Conservation (phyloP, 331 rosid genomes). For the Phaseolus coccineus region DNA sequence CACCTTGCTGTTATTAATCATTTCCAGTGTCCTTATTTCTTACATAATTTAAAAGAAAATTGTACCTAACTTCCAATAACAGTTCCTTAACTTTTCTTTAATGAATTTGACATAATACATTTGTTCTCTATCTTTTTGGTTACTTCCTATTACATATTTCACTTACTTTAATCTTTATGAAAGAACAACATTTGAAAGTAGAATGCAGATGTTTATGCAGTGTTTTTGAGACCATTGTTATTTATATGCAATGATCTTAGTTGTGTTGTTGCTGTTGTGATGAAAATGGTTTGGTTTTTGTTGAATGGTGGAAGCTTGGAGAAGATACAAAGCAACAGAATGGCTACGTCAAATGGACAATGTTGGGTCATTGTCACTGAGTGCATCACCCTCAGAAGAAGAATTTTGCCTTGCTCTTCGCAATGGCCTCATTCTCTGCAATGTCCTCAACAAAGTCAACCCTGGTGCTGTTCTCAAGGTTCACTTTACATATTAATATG, state of each 20-base stretch:
- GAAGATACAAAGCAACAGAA: slow-evolving; percentile 89
- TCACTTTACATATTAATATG: neutral
- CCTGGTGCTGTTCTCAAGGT: slow-evolving; percentile 82
- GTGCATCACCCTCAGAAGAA: slow-evolving; percentile 83
- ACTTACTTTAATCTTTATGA: no score
- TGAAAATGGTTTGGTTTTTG: slow-evolving; percentile 22
- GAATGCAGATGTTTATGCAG: no score
- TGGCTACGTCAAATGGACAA: slow-evolving; percentile 93
- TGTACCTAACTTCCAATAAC: neutral
- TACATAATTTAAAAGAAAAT: no score
- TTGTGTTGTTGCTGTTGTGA: no score
- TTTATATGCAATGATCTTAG: no score
- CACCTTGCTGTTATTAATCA: slow-evolving; percentile 32
- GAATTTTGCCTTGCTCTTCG: slow-evolving; percentile 83
- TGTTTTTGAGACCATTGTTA: no score
- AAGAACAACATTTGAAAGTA: no score
- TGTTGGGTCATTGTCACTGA: slow-evolving; percentile 63
- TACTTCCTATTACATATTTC: no score
- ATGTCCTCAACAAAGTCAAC: slow-evolving; percentile 93
- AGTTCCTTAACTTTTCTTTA: neutral
- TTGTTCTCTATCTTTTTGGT: no score
- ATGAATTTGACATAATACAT: neutral
- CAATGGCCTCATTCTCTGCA: slow-evolving; percentile 97
- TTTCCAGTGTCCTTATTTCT: slow-evolving; percentile 2
- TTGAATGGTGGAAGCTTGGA: slow-evolving; percentile 59